Evolutionary conservation across 257 asterid genomes (phyloP).

Genomic region (Solanum piurae): DNA sequence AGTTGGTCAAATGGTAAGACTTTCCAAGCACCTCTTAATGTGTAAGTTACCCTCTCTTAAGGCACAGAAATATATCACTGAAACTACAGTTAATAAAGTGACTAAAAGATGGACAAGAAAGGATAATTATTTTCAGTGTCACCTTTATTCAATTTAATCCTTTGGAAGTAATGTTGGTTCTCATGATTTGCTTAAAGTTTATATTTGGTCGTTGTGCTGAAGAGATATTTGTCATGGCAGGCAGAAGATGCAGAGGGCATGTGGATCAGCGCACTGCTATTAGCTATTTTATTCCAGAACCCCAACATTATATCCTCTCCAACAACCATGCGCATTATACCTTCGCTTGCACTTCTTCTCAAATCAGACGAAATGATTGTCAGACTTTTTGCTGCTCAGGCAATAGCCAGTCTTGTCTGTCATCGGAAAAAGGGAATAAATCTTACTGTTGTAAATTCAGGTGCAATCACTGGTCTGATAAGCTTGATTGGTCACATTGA

Average conservation of each 20-base stretch:
- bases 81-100: background rate
- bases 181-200: background rate
- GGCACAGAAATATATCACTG: background rate
- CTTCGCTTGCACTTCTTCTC: slow-evolving; percentile 41
- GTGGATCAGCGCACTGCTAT: slow-evolving; percentile 74
- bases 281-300: slow-evolving; percentile 74
- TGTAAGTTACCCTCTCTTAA: background rate
- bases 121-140: background rate
- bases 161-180: background rate
- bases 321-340: slow-evolving; percentile 35
- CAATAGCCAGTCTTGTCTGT: slow-evolving; percentile 64
- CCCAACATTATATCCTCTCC: slow-evolving; percentile 44
- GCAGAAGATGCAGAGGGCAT: slow-evolving; percentile 65
- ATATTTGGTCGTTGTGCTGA: background rate
- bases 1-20: background rate
- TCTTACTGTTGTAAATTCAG: slow-evolving; percentile 68
- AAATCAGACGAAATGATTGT: slow-evolving; percentile 61
- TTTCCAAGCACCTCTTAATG: background rate
- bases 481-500: slow-evolving; percentile 55
- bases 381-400: slow-evolving; percentile 74
- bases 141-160: background rate
- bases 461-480: slow-evolving; percentile 55
- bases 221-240: slow-evolving; percentile 28
- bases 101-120: background rate
- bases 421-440: slow-evolving; percentile 53